Evolutionary conservation across 2,329 filamentous ascomycete species (phyloP), one percentile per base, ranked within the genome.

Genomic region (Penicillium glabrum): DNA sequence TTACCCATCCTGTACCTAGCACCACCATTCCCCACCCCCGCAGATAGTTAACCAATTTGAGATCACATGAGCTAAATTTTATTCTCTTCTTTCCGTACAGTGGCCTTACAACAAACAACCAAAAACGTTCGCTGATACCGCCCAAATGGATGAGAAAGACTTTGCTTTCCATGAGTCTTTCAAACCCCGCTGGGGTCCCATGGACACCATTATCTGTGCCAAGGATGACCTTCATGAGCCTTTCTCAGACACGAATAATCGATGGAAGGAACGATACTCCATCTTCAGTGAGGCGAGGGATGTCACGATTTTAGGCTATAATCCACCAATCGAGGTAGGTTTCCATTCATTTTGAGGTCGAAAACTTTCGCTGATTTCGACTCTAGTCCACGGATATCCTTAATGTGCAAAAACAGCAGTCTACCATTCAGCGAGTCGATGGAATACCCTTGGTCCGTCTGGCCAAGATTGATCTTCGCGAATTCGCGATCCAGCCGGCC

Each of bases 51-150:
- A 67, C 66, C 62, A 71, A 73, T 69, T 67, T 70, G 73, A 76
- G 76, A 71, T 37, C 64, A 57, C 57, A 71, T 64, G 63, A 71
- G 72, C 69, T 76, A 71, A 78, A 64, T 74, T 58, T 68, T 64
- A 61, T 67, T 64, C 50, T 70, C 64, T 64, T 66, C 59, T 50
- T 45, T 55, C 31, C 46, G 67, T 75, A 69, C 86, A 96, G 91
- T 96, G 89, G 86, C 91, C 91, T 51, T 95, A 95, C 79, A 84
- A 90, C 73, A 90, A 91, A 79, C 86, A 87, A 76, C 80, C 87
- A 61, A 91, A 93, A 70, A 85, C 84, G 39, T 83, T 86, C 67
- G 79, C 84, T 63, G 80, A 89, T 67, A 80, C 83, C 63, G 80
- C 76, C 56, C 76, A 87, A 54, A 81, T 92, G 80, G 81, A 82